Percentiles rank a stretch among this genome's conserved stretches.
phyloP scores from a whole-genome alignment of 1,284 basidiomycete species.

The Cryptococcus sp. region DNA sequence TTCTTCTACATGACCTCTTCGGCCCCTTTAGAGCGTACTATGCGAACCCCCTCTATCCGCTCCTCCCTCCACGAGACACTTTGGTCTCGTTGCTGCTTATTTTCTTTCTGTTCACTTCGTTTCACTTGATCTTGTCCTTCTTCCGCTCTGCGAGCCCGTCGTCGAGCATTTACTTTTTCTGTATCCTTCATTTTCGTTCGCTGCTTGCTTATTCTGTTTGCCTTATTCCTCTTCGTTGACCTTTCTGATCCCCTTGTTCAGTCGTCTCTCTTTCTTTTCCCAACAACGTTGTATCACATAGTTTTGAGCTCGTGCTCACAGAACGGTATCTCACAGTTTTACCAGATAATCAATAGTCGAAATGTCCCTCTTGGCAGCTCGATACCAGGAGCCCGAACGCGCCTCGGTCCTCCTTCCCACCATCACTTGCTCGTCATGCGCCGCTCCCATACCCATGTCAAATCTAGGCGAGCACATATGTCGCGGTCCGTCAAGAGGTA shows the following conservation, averaged over 20 bases:
- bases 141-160: constrained; percentile 4
- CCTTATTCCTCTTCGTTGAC: not conserved
- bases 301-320: not conserved
- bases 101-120: not conserved
- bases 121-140: not conserved
- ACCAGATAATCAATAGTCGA: not conserved
- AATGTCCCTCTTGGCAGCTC: constrained; percentile 35
- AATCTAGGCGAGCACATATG: constrained; percentile 76
- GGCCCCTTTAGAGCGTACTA: no score
- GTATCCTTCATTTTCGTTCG: not conserved
- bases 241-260: not conserved
- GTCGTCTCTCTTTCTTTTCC: not conserved
- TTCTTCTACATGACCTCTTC: no score
- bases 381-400: constrained; percentile 47
- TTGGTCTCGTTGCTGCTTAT: not conserved
- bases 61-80: not conserved
- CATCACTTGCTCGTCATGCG: constrained; percentile 79
- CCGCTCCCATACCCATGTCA: constrained; percentile 65
- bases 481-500: constrained; percentile 31
- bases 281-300: not conserved
- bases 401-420: constrained; percentile 76
- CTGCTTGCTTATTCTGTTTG: not conserved
- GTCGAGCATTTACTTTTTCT: not conserved
- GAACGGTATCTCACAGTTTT: not conserved
- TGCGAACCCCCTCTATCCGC: not conserved